phyloP scores from a whole-genome alignment of 208 protist species.

The Wallacemonas sp. region DNA sequence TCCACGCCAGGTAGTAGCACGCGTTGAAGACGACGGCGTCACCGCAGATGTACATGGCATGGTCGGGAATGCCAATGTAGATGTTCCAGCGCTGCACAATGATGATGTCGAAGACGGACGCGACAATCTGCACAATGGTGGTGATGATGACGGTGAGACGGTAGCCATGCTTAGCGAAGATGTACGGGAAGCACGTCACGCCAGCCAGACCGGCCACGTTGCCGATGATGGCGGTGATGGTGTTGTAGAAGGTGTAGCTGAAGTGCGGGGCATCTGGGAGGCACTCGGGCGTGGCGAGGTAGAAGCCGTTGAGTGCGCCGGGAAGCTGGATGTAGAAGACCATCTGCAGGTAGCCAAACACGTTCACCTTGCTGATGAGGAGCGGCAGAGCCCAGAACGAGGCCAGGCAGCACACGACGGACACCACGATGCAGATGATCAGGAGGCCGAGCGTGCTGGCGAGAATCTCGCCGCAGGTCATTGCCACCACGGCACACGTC shows the following conservation, averaged over 20 bases:
- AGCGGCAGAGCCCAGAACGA: conserved; percentile 61
- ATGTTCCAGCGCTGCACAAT: conserved; percentile 70
- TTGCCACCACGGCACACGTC: conserved; percentile 44
- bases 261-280: conserved; percentile 54
- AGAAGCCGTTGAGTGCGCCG: conserved; percentile 49
- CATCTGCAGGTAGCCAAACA: conserved; percentile 53
- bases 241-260: conserved; percentile 66
- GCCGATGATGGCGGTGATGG: conserved; percentile 46
- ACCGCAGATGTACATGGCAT: conserved; percentile 76
- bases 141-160: conserved; percentile 45
- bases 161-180: conserved; percentile 59
- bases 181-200: conserved; percentile 50
- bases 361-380: conserved; percentile 63
- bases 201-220: conserved; percentile 41
- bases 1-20: conserved; percentile 64
- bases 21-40: conserved; percentile 60
- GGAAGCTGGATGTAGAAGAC: conserved; percentile 46
- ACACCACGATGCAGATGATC: conserved; percentile 36
- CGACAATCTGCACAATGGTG: conserved; percentile 34
- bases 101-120: conserved; percentile 57
- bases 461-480: conserved; percentile 46
- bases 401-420: conserved; percentile 33
- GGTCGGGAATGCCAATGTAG: conserved; percentile 48
- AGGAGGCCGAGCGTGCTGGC: conserved; percentile 37
- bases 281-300: conserved; percentile 44